Evolutionary conservation across 148 eudicot genomes (phyloP), one percentile per base, ranked within the genome.

Genomic region (Drosera capensis): DNA sequence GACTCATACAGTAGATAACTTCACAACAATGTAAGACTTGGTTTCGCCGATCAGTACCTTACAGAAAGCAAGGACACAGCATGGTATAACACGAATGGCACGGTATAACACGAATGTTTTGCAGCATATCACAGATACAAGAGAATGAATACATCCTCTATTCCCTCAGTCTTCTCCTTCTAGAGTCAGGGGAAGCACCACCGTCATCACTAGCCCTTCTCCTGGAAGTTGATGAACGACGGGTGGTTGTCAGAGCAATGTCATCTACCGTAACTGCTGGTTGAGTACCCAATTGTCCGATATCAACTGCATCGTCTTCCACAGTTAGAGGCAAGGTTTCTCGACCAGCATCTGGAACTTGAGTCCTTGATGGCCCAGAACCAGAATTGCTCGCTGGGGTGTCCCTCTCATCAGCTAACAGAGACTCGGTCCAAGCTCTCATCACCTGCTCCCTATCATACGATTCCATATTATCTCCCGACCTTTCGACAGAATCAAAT

Each of bases 401-500:
- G 24, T 51, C 40, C 8, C 30, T 25, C 25, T 19, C 49, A 55
- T 45, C 57, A 50, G 26, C 40, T 19, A 42, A 21, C 37, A 7
- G 22, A 20, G 48, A 1, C 50, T 26, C 61, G 1, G 22, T 37
- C 36, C 17, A 25, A 11, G 3, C 55, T 37, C 58, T 51, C 22
- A 36, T 23, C 21, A 42, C 38, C 25, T 54, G 12, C 19, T 55
- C 40, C 8, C 51, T 44, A 17, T 49, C 24, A 41, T 61, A 55
- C 3, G 64, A 21, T 50, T 62, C 70, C 25, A 66, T 29, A 34
- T 72, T 66, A 11, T 68, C 75, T 34, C 68, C 67, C 20, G 56
- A 49, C 47, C 75, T 56, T 25, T 75, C 76, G 8, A 72, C 56
- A 62, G 54, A 65, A 49, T 49, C 58, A 20, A 68, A 38, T 20